A percentile compares a stretch with the other conserved stretches of the same genome.
These are phyloP conservation scores for Lachnellula subtilissima DNA, from an alignment of 2,329 filamentous ascomycete species.

Conservation along the genomic window DNA sequence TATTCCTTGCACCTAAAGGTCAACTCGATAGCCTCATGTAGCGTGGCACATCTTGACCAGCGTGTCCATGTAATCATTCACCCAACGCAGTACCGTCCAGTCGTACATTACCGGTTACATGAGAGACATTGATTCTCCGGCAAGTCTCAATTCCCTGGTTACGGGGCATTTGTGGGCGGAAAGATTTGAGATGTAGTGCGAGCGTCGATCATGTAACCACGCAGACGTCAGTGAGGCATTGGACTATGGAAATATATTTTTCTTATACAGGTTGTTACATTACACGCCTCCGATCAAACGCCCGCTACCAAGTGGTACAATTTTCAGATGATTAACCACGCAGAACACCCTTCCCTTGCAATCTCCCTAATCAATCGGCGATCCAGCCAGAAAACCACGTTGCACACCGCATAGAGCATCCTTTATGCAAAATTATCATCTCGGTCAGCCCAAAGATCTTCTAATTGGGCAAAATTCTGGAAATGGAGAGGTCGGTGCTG, in stretches of 20 bases:
- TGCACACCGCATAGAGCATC: conserved; percentile 1
- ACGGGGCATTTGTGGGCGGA: neutral
- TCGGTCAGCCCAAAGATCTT: conserved; percentile 93
- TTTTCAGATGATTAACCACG: conserved; percentile 6
- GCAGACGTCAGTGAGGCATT: neutral
- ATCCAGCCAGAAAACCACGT: conserved; percentile 1
- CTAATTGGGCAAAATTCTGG: conserved; percentile 93
- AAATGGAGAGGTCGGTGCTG: conserved; percentile 92
- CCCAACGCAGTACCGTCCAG: neutral
- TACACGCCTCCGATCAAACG: conserved; percentile 23
- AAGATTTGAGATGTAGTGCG: neutral
- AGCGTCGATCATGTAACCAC: conserved; percentile 1
- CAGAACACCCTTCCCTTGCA: conserved; percentile 9
- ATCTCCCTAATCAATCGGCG: conserved; percentile 5
- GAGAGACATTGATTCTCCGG: conserved; percentile 8
- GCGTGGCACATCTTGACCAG: neutral
- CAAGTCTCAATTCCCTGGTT: conserved; percentile 3
- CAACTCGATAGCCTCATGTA: neutral
- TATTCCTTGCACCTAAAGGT: too few relatives aligned
- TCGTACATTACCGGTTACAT: neutral
- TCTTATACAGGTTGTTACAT: conserved; percentile 21
- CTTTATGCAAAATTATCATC: conserved; percentile 84
- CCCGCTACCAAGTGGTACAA: conserved; percentile 19
- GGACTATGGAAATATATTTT: conserved; percentile 11
- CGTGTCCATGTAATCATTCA: too few relatives aligned